phyloP scores from a whole-genome alignment of 2,329 filamentous ascomycete genomes.

The Cordyceps farinosa region DNA sequence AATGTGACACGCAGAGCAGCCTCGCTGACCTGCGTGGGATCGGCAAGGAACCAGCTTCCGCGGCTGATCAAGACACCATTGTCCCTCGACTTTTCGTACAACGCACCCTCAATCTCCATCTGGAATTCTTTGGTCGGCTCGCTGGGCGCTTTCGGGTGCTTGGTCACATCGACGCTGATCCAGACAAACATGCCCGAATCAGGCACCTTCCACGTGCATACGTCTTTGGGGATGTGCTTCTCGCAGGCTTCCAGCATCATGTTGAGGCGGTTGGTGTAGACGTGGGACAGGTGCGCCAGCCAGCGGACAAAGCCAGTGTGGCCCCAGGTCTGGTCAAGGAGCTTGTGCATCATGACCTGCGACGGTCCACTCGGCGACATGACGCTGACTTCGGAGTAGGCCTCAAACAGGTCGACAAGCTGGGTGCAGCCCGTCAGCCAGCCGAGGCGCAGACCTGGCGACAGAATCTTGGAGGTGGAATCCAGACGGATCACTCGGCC shows the following conservation, averaged over 20 bases:
- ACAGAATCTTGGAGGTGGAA: slow-evolving; percentile 81
- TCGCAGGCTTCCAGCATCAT: slow-evolving; percentile 71
- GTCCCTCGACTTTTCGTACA: slow-evolving; percentile 68
- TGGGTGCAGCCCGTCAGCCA: slow-evolving; percentile 83
- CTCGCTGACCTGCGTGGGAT: slow-evolving; percentile 52
- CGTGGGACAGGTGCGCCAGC: slow-evolving; percentile 69
- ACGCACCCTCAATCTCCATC: slow-evolving; percentile 66
- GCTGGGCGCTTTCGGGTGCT: slow-evolving; percentile 51
- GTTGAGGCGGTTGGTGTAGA: slow-evolving; percentile 72
- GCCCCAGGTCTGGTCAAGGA: slow-evolving; percentile 85
- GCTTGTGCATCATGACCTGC: slow-evolving; percentile 74
- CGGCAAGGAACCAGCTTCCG: slow-evolving; percentile 81
- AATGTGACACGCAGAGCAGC: slow-evolving; percentile 84
- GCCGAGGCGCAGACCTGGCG: slow-evolving; percentile 70
- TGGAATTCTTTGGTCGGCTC: slow-evolving; percentile 11
- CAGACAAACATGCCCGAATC: slow-evolving; percentile 86
- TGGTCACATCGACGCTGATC: slow-evolving; percentile 59
- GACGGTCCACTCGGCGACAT: slow-evolving; percentile 76
- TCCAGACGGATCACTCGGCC: slow-evolving; percentile 81
- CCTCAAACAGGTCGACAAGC: slow-evolving; percentile 70
- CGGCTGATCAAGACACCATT: slow-evolving; percentile 71
- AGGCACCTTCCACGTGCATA: slow-evolving; percentile 72
- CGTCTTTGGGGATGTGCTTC: slow-evolving; percentile 61
- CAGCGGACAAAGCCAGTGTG: slow-evolving; percentile 83
- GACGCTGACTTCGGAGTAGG: slow-evolving; percentile 71